phyloP scores from a whole-genome alignment of 2,329 filamentous ascomycete species.

The Helotiales sp. region DNA sequence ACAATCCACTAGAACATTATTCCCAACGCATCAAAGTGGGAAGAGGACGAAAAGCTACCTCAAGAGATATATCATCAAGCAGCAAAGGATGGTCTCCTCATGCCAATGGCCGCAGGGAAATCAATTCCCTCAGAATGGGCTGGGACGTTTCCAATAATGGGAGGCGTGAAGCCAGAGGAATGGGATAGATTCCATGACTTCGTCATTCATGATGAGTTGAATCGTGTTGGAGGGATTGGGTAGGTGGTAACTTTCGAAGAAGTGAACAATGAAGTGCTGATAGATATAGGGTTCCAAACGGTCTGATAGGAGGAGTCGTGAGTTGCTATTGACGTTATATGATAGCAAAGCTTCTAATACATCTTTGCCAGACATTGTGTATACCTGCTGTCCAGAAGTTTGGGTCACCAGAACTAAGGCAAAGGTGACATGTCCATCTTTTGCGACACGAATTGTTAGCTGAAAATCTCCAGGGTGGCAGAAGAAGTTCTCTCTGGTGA shows the following conservation, averaged over 20 bases:
- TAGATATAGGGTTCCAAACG: too few species aligned
- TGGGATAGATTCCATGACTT: slow-evolving; percentile 9
- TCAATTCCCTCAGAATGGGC: not conserved
- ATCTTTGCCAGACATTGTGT: too few species aligned
- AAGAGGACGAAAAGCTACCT: too few species aligned
- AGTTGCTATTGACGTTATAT: too few species aligned
- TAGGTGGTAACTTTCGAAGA: too few species aligned
- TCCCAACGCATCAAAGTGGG: too few species aligned
- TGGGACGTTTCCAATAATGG: not conserved
- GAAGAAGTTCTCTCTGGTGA: not conserved
- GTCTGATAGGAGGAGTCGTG: too few species aligned
- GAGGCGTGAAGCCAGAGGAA: not conserved
- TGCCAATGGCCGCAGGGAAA: not conserved
- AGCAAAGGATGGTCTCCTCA: not conserved
- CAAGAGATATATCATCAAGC: not conserved
- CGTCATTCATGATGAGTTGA: slow-evolving; percentile 5
- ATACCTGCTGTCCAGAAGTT: too few species aligned
- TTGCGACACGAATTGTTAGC: not conserved
- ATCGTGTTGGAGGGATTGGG: not conserved
- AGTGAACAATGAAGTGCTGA: too few species aligned
- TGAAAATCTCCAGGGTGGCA: not conserved
- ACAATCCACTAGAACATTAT: too few species aligned
- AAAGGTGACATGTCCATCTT: not conserved
- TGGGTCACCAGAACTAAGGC: too few species aligned
- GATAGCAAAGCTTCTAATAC: too few species aligned